These are phyloP conservation scores for Macrocybe gigantea DNA, from an alignment of 768 basidiomycete genomes.

Conservation along the genomic window DNA sequence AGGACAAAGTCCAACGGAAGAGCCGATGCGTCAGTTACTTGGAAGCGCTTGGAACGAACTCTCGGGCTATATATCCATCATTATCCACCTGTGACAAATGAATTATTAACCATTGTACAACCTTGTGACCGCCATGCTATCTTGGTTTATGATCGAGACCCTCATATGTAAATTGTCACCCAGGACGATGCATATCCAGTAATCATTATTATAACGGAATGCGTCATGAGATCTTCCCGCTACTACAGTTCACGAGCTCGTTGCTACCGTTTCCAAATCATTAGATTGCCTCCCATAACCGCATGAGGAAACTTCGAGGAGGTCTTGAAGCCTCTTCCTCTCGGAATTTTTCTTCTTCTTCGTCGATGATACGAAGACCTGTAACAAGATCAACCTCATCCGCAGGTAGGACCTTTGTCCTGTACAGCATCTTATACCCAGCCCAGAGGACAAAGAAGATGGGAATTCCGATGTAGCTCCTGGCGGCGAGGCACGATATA, in stretches of 20 bases:
- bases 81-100: background rate
- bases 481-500: constrained; percentile 18
- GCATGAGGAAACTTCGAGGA: constrained; percentile 21
- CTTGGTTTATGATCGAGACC: no score
- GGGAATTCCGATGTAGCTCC: constrained; percentile 39
- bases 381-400: constrained; percentile 55
- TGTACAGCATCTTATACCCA: constrained; percentile 33
- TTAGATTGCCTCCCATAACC: constrained; percentile 36
- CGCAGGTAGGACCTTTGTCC: constrained; percentile 32
- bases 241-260: background rate
- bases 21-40: no score
- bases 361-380: constrained; percentile 54
- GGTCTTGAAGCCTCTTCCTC: constrained; percentile 35
- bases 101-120: no score
- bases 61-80: constrained; percentile 24
- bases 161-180: no score
- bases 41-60: no score
- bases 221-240: background rate
- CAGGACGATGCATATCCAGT: background rate
- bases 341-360: constrained; percentile 51
- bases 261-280: background rate
- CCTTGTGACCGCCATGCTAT: no score
- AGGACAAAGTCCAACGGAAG: no score
- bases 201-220: background rate
- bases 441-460: constrained; percentile 33